A percentile compares a stretch with the other conserved stretches of the same genome.
Conservation (phyloP, 148 eudicot genomes). For the Nepenthes mirabilis region DNA sequence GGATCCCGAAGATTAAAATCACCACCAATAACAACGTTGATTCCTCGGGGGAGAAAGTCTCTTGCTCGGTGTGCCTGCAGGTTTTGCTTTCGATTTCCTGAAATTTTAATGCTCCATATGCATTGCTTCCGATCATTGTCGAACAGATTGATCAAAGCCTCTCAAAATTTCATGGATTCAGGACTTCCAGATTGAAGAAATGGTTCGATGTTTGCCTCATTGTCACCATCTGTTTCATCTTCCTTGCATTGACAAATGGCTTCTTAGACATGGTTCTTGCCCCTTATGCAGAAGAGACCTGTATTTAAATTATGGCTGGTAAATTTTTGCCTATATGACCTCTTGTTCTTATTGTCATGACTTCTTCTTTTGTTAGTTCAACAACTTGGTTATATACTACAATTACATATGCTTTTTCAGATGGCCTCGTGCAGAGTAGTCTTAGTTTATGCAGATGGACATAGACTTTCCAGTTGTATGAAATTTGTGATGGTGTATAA, state of each 20-base stretch:
- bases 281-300: slow-evolving; percentile 91
- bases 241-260: slow-evolving; percentile 95
- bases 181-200: slow-evolving; percentile 90
- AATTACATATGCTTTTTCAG: no score
- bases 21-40: slow-evolving; percentile 49
- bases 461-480: no score
- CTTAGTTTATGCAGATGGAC: no score
- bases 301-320: slow-evolving; percentile 11
- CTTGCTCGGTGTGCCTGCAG: slow-evolving; percentile 97
- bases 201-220: slow-evolving; percentile 69
- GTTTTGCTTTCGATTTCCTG: slow-evolving; percentile 18
- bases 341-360: no score
- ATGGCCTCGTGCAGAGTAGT: no score
- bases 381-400: no score
- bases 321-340: no score
- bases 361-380: no score
- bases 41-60: slow-evolving; percentile 68
- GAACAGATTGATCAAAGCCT: no score
- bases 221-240: slow-evolving; percentile 93
- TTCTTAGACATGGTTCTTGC: slow-evolving; percentile 85
- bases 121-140: no score
- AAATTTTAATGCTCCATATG: no score
- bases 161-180: slow-evolving; percentile 8
- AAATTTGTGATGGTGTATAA: no score
- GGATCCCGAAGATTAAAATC: slow-evolving; percentile 76